Evolutionary conservation across 352 stramenopile species (phyloP).

Genomic region (Pythium phragmiticola): DNA sequence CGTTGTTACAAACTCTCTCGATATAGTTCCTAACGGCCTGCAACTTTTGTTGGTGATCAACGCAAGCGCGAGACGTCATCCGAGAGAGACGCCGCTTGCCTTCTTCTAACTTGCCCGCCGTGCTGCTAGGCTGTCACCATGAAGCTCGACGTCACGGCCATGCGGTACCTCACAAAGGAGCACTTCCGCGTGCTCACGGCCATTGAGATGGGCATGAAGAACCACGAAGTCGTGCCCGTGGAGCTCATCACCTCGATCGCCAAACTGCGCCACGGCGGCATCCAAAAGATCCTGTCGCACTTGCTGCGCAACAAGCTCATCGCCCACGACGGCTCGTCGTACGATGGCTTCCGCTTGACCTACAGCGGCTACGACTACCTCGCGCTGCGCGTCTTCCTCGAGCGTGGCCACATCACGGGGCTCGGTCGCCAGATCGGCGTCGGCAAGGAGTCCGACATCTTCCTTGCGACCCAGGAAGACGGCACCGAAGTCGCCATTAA

Average conservation of each 20-base stretch:
- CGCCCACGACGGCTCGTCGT: conserved; percentile 95
- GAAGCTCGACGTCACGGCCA: conserved; percentile 93
- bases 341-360: conserved; percentile 98
- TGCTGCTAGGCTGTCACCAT: conserved; percentile 33
- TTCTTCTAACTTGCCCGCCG: background rate
- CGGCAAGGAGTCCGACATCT: conserved; percentile 99
- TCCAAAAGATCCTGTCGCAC: conserved; percentile 96
- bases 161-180: conserved; percentile 93
- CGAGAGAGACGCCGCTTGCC: background rate
- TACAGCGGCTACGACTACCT: conserved; percentile 99
- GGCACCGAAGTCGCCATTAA: conserved; percentile 98
- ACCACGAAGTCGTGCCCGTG: conserved; percentile 97
- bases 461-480: conserved; percentile 91
- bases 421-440: conserved; percentile 96
- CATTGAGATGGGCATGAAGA: conserved; percentile 99
- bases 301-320: conserved; percentile 98
- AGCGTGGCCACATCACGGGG: conserved; percentile 89
- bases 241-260: conserved; percentile 96
- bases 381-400: conserved; percentile 94
- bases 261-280: conserved; percentile 96
- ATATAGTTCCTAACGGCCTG: conserved; percentile 13
- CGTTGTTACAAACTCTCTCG: background rate
- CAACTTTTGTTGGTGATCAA: conserved; percentile 29
- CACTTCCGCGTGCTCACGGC: conserved; percentile 99
- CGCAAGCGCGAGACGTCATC: conserved; percentile 9